These are phyloP conservation scores for Beauveria asiatica DNA, from an alignment of 2,329 filamentous ascomycete genomes.

Conservation along the genomic window DNA sequence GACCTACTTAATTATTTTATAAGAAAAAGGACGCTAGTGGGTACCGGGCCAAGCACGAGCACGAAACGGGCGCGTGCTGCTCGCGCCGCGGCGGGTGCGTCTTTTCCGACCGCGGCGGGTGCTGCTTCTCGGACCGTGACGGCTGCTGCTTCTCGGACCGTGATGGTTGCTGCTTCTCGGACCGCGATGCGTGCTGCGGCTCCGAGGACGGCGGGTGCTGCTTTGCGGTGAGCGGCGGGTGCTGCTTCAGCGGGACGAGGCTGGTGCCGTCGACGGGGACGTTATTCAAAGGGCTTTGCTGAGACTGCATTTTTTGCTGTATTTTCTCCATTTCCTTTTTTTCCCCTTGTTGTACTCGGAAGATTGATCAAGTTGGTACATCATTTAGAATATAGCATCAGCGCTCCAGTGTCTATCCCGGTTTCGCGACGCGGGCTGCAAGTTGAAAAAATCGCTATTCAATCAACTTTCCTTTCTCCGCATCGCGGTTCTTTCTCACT, in stretches of 20 bases:
- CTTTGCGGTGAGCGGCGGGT: background rate
- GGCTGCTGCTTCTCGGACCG: background rate
- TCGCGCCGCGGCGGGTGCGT: constrained; percentile 5
- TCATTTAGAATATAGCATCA: too few species aligned
- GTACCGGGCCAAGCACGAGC: constrained; percentile 9
- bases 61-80: constrained; percentile 1
- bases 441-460: too few species aligned
- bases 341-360: background rate
- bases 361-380: too few species aligned
- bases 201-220: background rate
- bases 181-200: background rate
- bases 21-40: constrained; percentile 10
- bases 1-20: too few species aligned
- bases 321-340: background rate
- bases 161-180: background rate
- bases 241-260: background rate
- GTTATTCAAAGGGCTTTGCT: background rate
- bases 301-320: background rate
- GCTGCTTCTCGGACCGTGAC: constrained; percentile 8
- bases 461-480: too few species aligned
- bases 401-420: too few species aligned
- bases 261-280: background rate
- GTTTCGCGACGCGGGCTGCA: too few species aligned
- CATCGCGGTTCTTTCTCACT: too few species aligned
- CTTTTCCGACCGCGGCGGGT: constrained; percentile 7